These are phyloP conservation scores for Termitomyces sp. DNA, from an alignment of 768 basidiomycete genomes.

Conservation along the genomic window DNA sequence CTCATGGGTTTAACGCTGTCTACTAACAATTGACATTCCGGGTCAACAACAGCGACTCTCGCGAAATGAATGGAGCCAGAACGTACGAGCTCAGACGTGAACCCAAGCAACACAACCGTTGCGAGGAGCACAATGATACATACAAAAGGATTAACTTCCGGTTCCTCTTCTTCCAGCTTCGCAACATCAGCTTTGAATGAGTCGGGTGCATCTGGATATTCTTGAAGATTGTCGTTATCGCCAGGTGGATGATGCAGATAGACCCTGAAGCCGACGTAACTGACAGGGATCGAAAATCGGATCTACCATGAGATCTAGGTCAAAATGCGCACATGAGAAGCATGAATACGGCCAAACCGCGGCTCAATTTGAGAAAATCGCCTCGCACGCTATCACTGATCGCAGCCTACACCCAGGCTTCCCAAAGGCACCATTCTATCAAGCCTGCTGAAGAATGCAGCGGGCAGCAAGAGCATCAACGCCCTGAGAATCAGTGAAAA, in stretches of 20 bases:
- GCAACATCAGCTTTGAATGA: slow-evolving; percentile 37
- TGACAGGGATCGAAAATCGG: slow-evolving; percentile 13
- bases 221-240: slow-evolving; percentile 28
- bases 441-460: slow-evolving; percentile 60
- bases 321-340: slow-evolving; percentile 43
- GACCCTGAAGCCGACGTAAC: slow-evolving; percentile 62
- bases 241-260: slow-evolving; percentile 70
- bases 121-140: slow-evolving; percentile 47
- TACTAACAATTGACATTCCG: slow-evolving; percentile 41
- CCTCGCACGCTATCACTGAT: slow-evolving; percentile 39
- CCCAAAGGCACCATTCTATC: slow-evolving; percentile 23
- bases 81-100: slow-evolving; percentile 65
- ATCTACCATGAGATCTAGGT: too few relatives aligned
- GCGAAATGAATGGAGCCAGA: slow-evolving; percentile 1
- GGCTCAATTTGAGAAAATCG: slow-evolving; percentile 54
- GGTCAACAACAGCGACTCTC: neutral
- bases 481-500: slow-evolving; percentile 35
- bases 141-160: slow-evolving; percentile 58
- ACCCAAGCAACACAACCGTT: slow-evolving; percentile 54
- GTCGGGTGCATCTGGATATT: slow-evolving; percentile 40
- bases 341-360: slow-evolving; percentile 58
- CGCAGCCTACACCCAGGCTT: slow-evolving; percentile 16
- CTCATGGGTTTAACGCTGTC: slow-evolving; percentile 56
- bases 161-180: slow-evolving; percentile 34
- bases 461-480: slow-evolving; percentile 56